phyloP scores from a whole-genome alignment of 1,284 basidiomycete species.

The Ustilago shanxiensis region DNA sequence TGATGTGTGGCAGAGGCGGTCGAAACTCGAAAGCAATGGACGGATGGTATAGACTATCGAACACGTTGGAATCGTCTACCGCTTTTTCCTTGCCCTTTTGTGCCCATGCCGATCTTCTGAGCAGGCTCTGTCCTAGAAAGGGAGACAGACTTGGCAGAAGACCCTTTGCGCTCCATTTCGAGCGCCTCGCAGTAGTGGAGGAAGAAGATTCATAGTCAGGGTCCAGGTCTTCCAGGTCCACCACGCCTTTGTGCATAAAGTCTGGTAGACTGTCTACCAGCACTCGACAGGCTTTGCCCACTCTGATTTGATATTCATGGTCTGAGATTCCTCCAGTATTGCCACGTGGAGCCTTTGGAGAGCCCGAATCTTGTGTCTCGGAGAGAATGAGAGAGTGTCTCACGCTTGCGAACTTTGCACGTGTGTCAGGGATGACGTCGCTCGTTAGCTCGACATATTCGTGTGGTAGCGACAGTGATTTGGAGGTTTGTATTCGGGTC shows the following conservation, averaged over 20 bases:
- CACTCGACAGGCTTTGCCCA: conserved; percentile 52
- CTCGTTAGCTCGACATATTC: background rate
- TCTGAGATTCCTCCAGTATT: conserved; percentile 26
- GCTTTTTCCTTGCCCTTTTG: conserved; percentile 19
- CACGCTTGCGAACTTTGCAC: background rate
- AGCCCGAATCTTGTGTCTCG: background rate
- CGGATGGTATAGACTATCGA: conserved; percentile 57
- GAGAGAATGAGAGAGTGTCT: conserved; percentile 9
- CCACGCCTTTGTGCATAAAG: conserved; percentile 52
- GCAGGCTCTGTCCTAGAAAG: conserved; percentile 42
- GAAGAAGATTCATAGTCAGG: conserved; percentile 4
- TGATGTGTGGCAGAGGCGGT: conserved; percentile 42
- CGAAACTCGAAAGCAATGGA: conserved; percentile 56
- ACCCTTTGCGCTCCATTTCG: conserved; percentile 17
- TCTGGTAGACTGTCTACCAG: conserved; percentile 50
- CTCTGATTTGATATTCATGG: conserved; percentile 55
- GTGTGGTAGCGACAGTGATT: background rate
- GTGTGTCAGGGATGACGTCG: background rate
- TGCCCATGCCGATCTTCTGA: conserved; percentile 20
- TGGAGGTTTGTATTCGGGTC: background rate
- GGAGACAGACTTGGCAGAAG: conserved; percentile 35
- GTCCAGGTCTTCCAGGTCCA: conserved; percentile 46
- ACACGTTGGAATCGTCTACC: conserved; percentile 4
- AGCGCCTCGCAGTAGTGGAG: background rate
- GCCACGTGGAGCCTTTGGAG: background rate